phyloP scores from a whole-genome alignment of 148 eudicot genomes.

The Fagopyrum esculentum region DNA sequence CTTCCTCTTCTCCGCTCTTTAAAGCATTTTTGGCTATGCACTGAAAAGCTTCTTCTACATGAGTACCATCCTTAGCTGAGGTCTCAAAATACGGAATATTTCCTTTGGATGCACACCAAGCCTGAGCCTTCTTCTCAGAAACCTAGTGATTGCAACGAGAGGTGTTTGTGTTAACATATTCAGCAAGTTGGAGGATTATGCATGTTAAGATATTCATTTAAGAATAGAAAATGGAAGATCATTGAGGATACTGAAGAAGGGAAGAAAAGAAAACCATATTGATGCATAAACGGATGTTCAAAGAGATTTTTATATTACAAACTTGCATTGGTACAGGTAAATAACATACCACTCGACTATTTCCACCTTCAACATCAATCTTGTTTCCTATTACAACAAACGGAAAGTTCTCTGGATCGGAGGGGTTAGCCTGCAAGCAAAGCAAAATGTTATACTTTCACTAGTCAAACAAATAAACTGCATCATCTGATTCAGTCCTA shows the following conservation, averaged over 20 bases:
- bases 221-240: background rate
- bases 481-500: background rate
- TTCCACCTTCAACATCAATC: conserved; percentile 86
- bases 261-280: background rate
- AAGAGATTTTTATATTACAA: background rate
- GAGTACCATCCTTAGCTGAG: conserved; percentile 85
- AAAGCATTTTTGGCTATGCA: conserved; percentile 87
- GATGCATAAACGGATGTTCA: background rate
- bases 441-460: conserved; percentile 2
- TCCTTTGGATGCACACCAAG: conserved; percentile 97
- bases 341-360: conserved; percentile 68
- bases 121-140: conserved; percentile 90
- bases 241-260: background rate
- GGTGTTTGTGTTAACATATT: background rate
- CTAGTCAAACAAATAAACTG: background rate
- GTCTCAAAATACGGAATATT: conserved; percentile 95
- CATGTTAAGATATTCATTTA: background rate
- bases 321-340: background rate
- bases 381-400: conserved; percentile 96
- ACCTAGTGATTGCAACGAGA: conserved; percentile 33
- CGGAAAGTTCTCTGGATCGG: conserved; percentile 95
- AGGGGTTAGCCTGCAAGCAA: conserved; percentile 73
- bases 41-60: conserved; percentile 96
- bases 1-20: conserved; percentile 87
- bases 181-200: background rate